Percentiles rank a stretch among this genome's conserved stretches.
phyloP scores from a whole-genome alignment of 129 eudicot species.

The Tagetes patula region DNA sequence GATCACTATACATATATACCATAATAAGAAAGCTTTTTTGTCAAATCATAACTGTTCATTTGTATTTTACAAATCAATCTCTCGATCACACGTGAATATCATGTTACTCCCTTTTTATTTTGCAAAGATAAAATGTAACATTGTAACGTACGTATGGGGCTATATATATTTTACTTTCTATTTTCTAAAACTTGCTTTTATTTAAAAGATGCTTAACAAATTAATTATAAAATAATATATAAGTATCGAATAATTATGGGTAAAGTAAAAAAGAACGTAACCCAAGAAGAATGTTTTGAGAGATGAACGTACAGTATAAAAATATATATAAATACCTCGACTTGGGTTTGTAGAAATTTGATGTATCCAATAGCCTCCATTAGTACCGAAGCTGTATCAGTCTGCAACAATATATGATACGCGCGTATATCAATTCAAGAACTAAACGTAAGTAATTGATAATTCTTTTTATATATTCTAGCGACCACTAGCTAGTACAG shows the following conservation, averaged over 20 bases:
- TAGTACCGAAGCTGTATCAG: slow-evolving; percentile 93
- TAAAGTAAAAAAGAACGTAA: slow-evolving; percentile 10
- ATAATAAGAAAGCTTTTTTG: too few species aligned
- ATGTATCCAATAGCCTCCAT: slow-evolving; percentile 97
- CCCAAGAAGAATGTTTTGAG: slow-evolving; percentile 33
- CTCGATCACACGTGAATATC: neutral
- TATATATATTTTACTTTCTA: too few species aligned
- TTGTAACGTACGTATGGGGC: neutral
- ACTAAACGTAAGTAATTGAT: neutral
- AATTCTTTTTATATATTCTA: neutral
- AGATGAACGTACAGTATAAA: slow-evolving; percentile 10
- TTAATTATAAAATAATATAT: neutral
- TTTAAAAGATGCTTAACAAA: too few species aligned
- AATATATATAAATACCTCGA: slow-evolving; percentile 64
- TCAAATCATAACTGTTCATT: too few species aligned
- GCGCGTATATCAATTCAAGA: slow-evolving; percentile 21
- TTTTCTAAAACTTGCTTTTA: too few species aligned
- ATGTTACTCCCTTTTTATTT: neutral
- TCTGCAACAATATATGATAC: slow-evolving; percentile 44
- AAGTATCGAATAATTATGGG: slow-evolving; percentile 5
- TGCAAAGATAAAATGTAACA: neutral
- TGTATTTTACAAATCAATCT: neutral
- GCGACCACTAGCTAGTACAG: too few species aligned
- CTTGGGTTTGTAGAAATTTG: slow-evolving; percentile 93
- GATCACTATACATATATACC: too few species aligned